Conservation (phyloP, 495 filamentous ascomycete genomes). For the Letharia lupina region DNA sequence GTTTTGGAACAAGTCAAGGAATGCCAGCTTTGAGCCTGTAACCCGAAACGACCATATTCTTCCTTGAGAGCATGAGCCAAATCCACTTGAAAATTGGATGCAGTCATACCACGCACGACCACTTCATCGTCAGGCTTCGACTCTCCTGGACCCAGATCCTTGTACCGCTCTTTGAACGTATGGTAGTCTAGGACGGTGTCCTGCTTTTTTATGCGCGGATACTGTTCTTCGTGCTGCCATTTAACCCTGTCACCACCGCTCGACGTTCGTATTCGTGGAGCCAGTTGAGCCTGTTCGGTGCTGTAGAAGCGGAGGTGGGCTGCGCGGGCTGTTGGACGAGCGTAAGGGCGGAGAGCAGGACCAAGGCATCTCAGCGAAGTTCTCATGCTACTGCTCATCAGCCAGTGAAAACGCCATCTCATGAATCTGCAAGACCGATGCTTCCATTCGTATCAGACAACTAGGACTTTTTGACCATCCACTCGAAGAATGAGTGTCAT, state of each 20-base stretch:
- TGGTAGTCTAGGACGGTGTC: conserved; percentile 18
- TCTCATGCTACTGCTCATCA: conserved; percentile 4
- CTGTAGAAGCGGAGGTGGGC: conserved; percentile 42
- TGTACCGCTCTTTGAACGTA: conserved; percentile 26
- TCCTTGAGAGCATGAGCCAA: conserved; percentile 40
- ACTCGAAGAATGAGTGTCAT: conserved; percentile 55
- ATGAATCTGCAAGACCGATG: neutral
- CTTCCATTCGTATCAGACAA: conserved; percentile 9
- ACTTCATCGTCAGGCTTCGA: conserved; percentile 31
- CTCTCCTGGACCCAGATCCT: conserved; percentile 24
- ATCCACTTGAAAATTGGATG: neutral
- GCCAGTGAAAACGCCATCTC: neutral
- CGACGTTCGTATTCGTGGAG: conserved; percentile 9
- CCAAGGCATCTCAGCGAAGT: neutral
- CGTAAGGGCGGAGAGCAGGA: neutral
- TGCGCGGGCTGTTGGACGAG: conserved; percentile 2
- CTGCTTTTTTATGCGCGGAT: conserved; percentile 40
- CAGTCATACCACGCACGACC: conserved; percentile 33
- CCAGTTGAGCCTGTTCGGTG: conserved; percentile 21
- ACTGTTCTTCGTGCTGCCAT: conserved; percentile 22
- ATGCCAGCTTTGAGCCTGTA: conserved; percentile 65
- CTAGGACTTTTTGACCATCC: conserved; percentile 42
- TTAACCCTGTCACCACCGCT: neutral
- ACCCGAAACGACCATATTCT: conserved; percentile 53
- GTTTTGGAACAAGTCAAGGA: conserved; percentile 70